These are phyloP conservation scores for Yamadazyma philogaea DNA, from an alignment of 805 yeast species.

Conservation along the genomic window DNA sequence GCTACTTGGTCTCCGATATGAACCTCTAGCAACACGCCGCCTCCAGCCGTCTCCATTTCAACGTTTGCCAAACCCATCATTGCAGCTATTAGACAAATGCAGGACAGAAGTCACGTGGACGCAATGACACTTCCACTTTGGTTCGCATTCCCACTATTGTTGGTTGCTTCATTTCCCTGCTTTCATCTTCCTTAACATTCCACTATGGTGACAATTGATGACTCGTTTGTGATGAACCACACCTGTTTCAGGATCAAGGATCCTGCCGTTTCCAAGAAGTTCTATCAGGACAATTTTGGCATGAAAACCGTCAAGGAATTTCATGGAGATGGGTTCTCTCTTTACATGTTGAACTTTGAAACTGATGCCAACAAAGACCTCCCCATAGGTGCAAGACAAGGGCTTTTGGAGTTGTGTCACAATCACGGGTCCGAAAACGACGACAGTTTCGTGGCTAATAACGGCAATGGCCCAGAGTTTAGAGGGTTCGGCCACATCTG, in stretches of 20 bases:
- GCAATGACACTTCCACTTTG: no score
- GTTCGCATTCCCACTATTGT: neutral
- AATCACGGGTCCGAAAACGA: slow-evolving; percentile 69
- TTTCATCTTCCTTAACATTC: neutral
- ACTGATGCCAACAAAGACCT: slow-evolving; percentile 36
- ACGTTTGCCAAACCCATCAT: no score
- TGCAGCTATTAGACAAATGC: no score
- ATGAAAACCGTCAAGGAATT: slow-evolving; percentile 56
- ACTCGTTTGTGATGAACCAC: slow-evolving; percentile 53
- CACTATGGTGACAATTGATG: slow-evolving; percentile 31
- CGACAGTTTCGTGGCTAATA: slow-evolving; percentile 54
- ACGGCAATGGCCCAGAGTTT: slow-evolving; percentile 81
- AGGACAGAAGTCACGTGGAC: no score
- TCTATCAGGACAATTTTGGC: slow-evolving; percentile 74
- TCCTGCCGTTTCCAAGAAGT: slow-evolving; percentile 67
- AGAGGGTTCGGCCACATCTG: slow-evolving; percentile 96
- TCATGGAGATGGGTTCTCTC: slow-evolving; percentile 55
- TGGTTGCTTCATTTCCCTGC: no score
- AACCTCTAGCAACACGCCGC: no score
- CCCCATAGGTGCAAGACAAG: slow-evolving; percentile 48
- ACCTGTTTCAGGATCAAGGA: slow-evolving; percentile 81
- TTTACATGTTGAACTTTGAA: slow-evolving; percentile 66
- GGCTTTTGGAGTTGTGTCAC: slow-evolving; percentile 82
- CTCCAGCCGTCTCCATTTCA: no score
- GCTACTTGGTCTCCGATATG: neutral